These are phyloP conservation scores for Teunomyces barrocoloradensis DNA, from an alignment of 805 yeast genomes.

Conservation along the genomic window DNA sequence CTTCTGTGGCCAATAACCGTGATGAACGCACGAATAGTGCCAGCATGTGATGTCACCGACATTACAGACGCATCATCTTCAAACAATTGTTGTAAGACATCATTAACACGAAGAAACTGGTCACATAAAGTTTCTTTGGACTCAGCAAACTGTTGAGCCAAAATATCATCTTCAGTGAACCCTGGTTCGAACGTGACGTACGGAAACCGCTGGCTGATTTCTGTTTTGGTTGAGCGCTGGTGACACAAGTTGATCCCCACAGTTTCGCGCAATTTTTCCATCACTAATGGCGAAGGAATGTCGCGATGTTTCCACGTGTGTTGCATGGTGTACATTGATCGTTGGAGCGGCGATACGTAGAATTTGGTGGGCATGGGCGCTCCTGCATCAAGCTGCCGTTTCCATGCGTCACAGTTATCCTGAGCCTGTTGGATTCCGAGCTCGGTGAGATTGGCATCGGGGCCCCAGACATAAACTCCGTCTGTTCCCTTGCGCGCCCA, in stretches of 20 bases:
- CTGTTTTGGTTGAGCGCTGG: constrained; percentile 17
- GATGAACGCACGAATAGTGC: constrained; percentile 24
- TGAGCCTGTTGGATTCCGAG: constrained; percentile 23
- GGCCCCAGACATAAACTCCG: constrained; percentile 23
- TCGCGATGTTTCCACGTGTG: constrained; percentile 20
- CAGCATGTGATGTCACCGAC: constrained; percentile 26
- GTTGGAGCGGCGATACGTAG: constrained; percentile 25
- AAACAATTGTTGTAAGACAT: constrained; percentile 20
- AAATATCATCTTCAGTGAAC: constrained; percentile 20
- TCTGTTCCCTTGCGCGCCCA: constrained; percentile 24
- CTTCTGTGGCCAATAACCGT: constrained; percentile 27
- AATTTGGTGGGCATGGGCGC: constrained; percentile 24
- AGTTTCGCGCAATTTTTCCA: constrained; percentile 23
- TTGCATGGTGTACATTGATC: constrained; percentile 21
- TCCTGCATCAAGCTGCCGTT: constrained; percentile 14
- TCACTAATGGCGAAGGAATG: constrained; percentile 16
- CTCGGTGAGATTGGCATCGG: constrained; percentile 25
- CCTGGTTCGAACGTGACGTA: constrained; percentile 17
- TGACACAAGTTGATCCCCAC: constrained; percentile 26
- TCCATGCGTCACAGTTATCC: constrained; percentile 22
- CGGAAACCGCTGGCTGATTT: constrained; percentile 14
- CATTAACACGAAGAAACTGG: constrained; percentile 20
- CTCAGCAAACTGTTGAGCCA: constrained; percentile 7
- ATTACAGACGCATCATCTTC: constrained; percentile 14
- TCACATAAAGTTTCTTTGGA: constrained; percentile 17